Percentiles rank a stretch among this genome's conserved stretches.
Conservation (phyloP, 1,284 basidiomycete species). For the Austroboletus olivaceoglutinosus region DNA sequence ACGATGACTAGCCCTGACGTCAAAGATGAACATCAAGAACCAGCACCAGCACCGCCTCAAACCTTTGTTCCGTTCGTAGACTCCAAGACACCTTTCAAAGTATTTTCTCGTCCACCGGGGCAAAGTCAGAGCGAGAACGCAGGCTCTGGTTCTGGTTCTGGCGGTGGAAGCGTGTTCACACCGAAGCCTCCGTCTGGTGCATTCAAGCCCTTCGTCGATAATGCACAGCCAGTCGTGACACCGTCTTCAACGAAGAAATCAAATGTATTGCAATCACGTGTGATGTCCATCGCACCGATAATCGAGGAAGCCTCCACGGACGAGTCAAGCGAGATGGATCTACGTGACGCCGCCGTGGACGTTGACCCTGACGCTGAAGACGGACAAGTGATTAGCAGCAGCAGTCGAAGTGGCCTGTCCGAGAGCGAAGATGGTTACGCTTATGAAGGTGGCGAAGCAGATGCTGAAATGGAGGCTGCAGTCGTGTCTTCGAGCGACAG, state of each 20-base stretch:
- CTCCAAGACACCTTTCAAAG: conserved; percentile 60
- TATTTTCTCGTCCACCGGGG: conserved; percentile 63
- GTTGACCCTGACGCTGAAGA: conserved; percentile 29
- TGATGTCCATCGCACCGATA: conserved; percentile 19
- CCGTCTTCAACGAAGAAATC: conserved; percentile 23
- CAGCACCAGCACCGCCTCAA: conserved; percentile 20
- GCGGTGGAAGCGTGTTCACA: conserved; percentile 36
- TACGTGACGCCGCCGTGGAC: conserved; percentile 19
- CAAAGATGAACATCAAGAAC: conserved; percentile 16
- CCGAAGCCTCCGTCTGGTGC: conserved; percentile 40
- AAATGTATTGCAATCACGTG: conserved; percentile 23
- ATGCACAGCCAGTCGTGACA: conserved; percentile 33
- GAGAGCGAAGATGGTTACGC: conserved; percentile 34
- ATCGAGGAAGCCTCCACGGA: conserved; percentile 31
- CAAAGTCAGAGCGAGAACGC: conserved; percentile 39
- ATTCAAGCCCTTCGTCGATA: conserved; percentile 50
- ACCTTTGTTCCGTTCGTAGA: conserved; percentile 55
- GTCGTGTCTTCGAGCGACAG: conserved; percentile 36
- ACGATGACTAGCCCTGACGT: conserved; percentile 21
- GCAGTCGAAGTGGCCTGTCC: conserved; percentile 33
- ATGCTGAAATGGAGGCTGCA: conserved; percentile 32
- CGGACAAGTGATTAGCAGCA: conserved; percentile 21
- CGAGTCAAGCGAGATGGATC: conserved; percentile 32
- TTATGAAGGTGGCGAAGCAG: conserved; percentile 29
- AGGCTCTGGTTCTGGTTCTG: conserved; percentile 3